phyloP scores from a whole-genome alignment of 2,329 filamentous ascomycete genomes.

The Tympanopsis confertula region DNA sequence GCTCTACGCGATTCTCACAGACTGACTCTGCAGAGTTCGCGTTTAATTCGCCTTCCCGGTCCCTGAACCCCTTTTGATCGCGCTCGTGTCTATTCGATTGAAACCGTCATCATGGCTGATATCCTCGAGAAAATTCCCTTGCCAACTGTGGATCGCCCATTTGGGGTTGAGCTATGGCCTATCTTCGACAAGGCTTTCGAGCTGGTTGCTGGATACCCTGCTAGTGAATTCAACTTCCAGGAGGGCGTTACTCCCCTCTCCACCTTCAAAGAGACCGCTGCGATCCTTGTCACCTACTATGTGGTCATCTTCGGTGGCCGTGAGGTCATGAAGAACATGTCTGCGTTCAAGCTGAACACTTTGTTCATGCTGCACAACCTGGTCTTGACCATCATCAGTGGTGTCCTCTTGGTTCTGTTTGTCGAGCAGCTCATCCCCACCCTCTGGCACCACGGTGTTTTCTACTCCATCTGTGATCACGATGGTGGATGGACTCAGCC shows the following conservation, averaged over 20 bases:
- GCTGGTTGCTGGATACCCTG: constrained; percentile 65
- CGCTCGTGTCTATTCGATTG: no score
- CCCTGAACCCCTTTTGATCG: no score
- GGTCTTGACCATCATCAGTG: constrained; percentile 78
- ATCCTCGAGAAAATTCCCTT: constrained; percentile 40
- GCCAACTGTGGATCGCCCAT: constrained; percentile 81
- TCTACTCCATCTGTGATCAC: constrained; percentile 73
- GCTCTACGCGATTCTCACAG: no score
- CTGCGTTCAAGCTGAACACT: constrained; percentile 74
- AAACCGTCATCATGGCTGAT: no score
- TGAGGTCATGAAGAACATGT: constrained; percentile 78
- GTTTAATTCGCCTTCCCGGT: no score
- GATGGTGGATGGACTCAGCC: constrained; percentile 88
- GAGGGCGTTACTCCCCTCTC: constrained; percentile 79
- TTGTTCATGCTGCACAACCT: constrained; percentile 97
- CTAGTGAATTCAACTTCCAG: constrained; percentile 75
- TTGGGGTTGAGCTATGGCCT: constrained; percentile 85
- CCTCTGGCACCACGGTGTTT: constrained; percentile 68
- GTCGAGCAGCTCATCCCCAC: constrained; percentile 83
- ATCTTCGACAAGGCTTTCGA: constrained; percentile 84
- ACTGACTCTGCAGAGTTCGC: no score
- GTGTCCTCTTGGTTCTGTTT: constrained; percentile 69
- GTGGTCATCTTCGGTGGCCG: constrained; percentile 84
- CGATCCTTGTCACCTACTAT: constrained; percentile 82
- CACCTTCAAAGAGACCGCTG: constrained; percentile 70